phyloP scores from a whole-genome alignment of 2,329 filamentous ascomycete species.

The Rhynchosporium graminicola region DNA sequence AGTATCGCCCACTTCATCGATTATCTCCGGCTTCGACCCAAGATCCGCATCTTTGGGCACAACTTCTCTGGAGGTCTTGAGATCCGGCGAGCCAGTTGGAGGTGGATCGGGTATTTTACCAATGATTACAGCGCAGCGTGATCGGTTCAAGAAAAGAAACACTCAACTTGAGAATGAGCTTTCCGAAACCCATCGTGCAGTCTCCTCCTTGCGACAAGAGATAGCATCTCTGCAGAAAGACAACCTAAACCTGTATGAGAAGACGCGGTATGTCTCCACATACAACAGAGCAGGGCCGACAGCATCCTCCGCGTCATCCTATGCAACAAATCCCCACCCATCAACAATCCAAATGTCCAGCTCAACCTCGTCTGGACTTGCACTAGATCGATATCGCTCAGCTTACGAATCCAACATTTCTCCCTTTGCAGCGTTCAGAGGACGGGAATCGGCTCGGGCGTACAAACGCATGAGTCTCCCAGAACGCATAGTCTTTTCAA shows the following conservation, averaged over 20 bases:
- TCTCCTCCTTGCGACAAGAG: slow-evolving; percentile 87
- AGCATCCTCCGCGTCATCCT: slow-evolving; percentile 64
- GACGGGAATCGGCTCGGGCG: slow-evolving; percentile 86
- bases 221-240: slow-evolving; percentile 92
- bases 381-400: slow-evolving; percentile 81
- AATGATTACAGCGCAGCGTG: slow-evolving; percentile 97
- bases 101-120: slow-evolving; percentile 86
- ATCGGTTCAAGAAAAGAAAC: slow-evolving; percentile 97
- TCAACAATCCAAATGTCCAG: slow-evolving; percentile 65
- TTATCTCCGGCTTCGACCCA: slow-evolving; percentile 94
- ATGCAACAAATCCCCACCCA: slow-evolving; percentile 71
- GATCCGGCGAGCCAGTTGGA: slow-evolving; percentile 64
- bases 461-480: slow-evolving; percentile 92
- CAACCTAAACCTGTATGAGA: slow-evolving; percentile 94
- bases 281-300: slow-evolving; percentile 75
- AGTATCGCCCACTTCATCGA: slow-evolving; percentile 91
- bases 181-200: slow-evolving; percentile 76
- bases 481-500: slow-evolving; percentile 84
- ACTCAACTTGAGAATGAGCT: slow-evolving; percentile 86
- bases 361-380: slow-evolving; percentile 62
- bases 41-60: slow-evolving; percentile 50
- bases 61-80: slow-evolving; percentile 57
- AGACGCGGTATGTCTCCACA: slow-evolving; percentile 92
- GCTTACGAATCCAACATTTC: slow-evolving; percentile 95
- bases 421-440: slow-evolving; percentile 92